Base-by-base conservation (phyloP, 2,329 filamentous ascomycete genomes). In the Beauveria medogensis region DNA sequence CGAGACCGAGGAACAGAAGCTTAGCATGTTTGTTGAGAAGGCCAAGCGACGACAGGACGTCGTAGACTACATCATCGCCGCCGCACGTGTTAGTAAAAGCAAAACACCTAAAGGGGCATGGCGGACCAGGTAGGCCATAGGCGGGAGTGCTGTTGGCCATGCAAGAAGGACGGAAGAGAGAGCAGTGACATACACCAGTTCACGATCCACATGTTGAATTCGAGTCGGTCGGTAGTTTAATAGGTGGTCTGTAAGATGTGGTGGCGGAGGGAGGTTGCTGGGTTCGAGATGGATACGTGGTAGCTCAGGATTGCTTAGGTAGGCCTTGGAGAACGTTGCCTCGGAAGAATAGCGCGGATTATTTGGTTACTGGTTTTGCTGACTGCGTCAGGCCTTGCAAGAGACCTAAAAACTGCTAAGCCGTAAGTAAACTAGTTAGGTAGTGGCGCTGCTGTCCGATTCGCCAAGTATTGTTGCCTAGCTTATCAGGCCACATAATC, bases 1-100 rank as follows among this genome's bases (percentile, higher is more conserved):
- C 92, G 64, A 96, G 87, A 69, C 92, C 92, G 65, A 96, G 86
- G 80, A 96, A 96, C 62, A 96, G 84, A 63, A 96, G 85, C 84
- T 96, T 96, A 71, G 91, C 92, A 76, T 96, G 91, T 84, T 96
- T 96, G 85, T 96, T 96, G 67, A 93, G 82, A 71, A 96, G 83
- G 69, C 92, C 92, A 65, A 96, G 83, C 66, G 86, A 90, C 70
- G 92, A 90, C 71, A 96, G 86, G 69, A 95, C 80, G 80, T 96
- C 91, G 83, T 91, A 96, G 78, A 96, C 91, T 74, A 70, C 63
- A 47, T 37, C 41, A 47, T 50, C 56, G 55, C 62, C 53, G 61
- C 59, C 68, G 66, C 67, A 69, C 69, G 66, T 72, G 72, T 74
- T 71, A 73, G 72, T 51, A 40, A 26, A 37, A 50, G 9, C 4